Evolutionary conservation across 2,329 filamentous ascomycete species (phyloP).

Genomic region (Colletotrichum liaoningense): DNA sequence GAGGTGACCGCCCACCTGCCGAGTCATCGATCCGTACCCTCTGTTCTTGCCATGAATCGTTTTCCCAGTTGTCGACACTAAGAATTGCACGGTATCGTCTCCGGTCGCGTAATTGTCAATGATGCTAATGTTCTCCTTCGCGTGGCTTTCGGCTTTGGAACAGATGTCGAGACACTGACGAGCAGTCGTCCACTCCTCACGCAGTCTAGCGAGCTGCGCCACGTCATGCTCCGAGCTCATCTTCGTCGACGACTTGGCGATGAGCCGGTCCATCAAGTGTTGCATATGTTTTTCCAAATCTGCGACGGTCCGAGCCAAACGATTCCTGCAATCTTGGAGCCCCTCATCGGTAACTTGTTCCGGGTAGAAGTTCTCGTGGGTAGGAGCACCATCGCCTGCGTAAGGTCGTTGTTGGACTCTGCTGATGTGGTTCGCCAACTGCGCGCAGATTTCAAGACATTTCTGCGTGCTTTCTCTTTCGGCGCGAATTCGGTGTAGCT

Average conservation of each 20-base stretch:
- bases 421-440: conserved; percentile 4
- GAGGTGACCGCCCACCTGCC: conserved; percentile 36
- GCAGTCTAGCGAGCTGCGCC: background rate
- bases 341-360: background rate
- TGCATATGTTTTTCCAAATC: background rate
- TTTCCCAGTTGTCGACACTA: conserved; percentile 37
- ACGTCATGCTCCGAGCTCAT: background rate
- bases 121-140: conserved; percentile 32
- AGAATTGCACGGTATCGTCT: conserved; percentile 36
- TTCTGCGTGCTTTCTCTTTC: background rate
- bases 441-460: conserved; percentile 4
- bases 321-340: background rate
- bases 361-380: background rate
- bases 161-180: background rate
- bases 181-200: background rate
- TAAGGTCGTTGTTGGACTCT: conserved; percentile 2
- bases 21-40: conserved; percentile 31
- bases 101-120: conserved; percentile 36
- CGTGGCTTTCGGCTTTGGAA: background rate
- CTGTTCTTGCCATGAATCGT: conserved; percentile 37
- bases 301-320: background rate
- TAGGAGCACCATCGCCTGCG: background rate
- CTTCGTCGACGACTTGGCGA: background rate
- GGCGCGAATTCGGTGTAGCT: conserved; percentile 36
- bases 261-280: background rate